phyloP scores from a whole-genome alignment of 306 rosid genomes.

The Alnus rubra region DNA sequence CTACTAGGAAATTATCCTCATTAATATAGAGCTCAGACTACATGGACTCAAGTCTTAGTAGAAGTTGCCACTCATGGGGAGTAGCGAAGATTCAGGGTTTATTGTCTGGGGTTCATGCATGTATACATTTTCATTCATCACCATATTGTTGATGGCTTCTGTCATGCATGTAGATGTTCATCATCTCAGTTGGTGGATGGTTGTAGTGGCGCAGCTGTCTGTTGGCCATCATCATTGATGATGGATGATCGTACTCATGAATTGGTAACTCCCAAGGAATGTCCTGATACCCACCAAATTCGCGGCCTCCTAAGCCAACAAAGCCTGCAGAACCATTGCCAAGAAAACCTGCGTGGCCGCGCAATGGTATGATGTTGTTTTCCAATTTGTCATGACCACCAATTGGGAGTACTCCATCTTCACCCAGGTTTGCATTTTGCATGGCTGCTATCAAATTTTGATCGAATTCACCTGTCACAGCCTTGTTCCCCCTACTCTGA shows the following conservation, averaged over 20 bases:
- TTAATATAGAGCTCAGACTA: no score
- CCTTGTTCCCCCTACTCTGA: constrained; percentile 19
- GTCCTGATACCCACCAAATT: constrained; percentile 20
- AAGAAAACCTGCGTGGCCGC: constrained; percentile 16
- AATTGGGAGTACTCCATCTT: neutral
- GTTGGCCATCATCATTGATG: constrained; percentile 9
- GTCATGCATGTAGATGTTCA: constrained; percentile 15
- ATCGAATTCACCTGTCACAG: constrained; percentile 6
- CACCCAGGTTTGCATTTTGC: constrained; percentile 13
- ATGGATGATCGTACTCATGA: constrained; percentile 19
- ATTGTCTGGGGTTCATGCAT: neutral
- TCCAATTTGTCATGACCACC: constrained; percentile 14
- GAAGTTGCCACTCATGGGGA: neutral
- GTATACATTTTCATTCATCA: constrained; percentile 1
- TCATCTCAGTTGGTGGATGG: constrained; percentile 11
- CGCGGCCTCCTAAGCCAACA: constrained; percentile 25
- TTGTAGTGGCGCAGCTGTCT: constrained; percentile 14
- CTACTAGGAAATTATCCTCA: neutral
- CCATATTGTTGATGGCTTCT: neutral
- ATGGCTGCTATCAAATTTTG: constrained; percentile 23
- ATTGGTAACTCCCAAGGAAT: constrained; percentile 7
- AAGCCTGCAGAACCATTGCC: constrained; percentile 1
- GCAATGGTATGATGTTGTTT: constrained; percentile 22
- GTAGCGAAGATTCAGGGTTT: neutral
- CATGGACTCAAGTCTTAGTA: neutral